Evolutionary conservation across 306 rosid genomes (phyloP), one percentile per base, ranked within the genome.

Genomic region (Castanopsis chinensis): DNA sequence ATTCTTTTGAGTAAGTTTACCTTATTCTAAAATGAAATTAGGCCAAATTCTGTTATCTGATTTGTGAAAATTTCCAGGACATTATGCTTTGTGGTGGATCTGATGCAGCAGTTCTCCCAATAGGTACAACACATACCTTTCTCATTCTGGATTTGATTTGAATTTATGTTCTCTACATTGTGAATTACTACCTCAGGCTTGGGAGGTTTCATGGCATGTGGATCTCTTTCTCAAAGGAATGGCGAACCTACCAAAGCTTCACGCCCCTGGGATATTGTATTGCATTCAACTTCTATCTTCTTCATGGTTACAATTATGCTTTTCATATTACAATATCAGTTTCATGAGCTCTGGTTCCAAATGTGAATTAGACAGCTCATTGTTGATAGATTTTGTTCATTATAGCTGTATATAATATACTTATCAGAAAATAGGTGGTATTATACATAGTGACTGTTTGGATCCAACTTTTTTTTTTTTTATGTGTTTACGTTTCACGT

Each of bases 121-220:
- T 88, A 82, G 98, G 98, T 89, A 87, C 7, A 8, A 61, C 6
- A 61, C 20, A 5, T 2, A 6, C 41, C 41, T 61, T 61, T 73
- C 21, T 55, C 37, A 80, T 43, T 67, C 78, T 41, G 76, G 3
- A 65, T 69, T 77, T 73, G 71, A 51, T 74, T 69, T 49, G 72
- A 21, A 14, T 73, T 71, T 73, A 74, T 60, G 76, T 73, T 58
- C 52, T 19, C 64, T 63, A 60, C 70, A 61, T 27, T 14, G 19
- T 5, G 19, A 25, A 61, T 82, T 56, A 53, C 71, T 78, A 73
- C 69, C 83, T 43, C 84, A 94, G 98, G 98, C 81, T 88, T 94
- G 91, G 94, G 98, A 84, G 98, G 98, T 55, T 94, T 94, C 83
- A 93, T 89, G 81, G 97, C 97, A 72, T 94, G 97, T 87, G 89